Conservation (phyloP, 2,329 filamentous ascomycete species). For the Ascocoryne sarcoides region DNA sequence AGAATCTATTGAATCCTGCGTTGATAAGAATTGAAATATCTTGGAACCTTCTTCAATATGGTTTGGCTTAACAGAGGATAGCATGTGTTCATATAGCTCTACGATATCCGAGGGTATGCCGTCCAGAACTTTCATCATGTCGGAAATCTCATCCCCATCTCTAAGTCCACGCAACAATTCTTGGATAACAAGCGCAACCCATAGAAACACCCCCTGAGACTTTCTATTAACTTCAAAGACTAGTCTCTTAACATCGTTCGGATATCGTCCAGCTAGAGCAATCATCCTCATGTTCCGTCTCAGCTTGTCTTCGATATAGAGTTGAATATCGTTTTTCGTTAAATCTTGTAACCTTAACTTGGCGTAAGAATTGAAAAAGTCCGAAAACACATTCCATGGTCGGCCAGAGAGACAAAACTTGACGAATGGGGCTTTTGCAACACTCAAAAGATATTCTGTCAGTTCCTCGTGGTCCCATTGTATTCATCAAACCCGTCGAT, state of each 20-base stretch:
- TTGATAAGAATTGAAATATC: too few relatives aligned
- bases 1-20: too few relatives aligned
- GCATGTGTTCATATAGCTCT: not conserved
- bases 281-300: not conserved
- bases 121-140: not conserved
- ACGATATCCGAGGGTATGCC: not conserved
- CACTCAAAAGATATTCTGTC: not conserved
- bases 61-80: not conserved
- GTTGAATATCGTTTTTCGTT: slow-evolving; percentile 12
- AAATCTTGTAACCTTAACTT: slow-evolving; percentile 20
- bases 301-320: slow-evolving; percentile 4
- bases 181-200: not conserved
- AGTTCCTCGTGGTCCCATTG: slow-evolving; percentile 6
- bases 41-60: too few relatives aligned
- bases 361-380: slow-evolving; percentile 6
- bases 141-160: not conserved
- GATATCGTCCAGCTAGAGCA: slow-evolving; percentile 1
- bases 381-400: slow-evolving; percentile 9
- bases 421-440: not conserved
- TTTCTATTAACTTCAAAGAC: not conserved
- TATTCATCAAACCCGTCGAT: slow-evolving; percentile 19
- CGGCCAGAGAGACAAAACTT: slow-evolving; percentile 15
- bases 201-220: not conserved
- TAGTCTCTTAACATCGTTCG: not conserved
- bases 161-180: not conserved